Percentiles rank a stretch among this genome's conserved stretches.
phyloP scores from a whole-genome alignment of 2,329 filamentous ascomycete species.

The Colletotrichum viniferum region DNA sequence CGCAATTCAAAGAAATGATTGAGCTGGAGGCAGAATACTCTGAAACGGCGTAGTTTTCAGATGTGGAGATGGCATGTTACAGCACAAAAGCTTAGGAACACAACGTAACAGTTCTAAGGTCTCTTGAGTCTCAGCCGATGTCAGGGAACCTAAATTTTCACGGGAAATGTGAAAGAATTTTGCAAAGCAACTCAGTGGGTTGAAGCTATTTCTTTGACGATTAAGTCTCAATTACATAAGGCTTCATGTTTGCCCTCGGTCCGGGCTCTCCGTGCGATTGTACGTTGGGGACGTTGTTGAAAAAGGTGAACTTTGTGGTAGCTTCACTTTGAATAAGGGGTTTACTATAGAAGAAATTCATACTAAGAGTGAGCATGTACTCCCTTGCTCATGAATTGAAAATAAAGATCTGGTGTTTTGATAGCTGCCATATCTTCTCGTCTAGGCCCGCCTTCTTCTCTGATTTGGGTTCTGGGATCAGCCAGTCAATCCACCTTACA shows the following conservation, averaged over 20 bases:
- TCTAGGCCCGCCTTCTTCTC: not conserved
- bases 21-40: not conserved
- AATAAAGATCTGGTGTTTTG: not conserved
- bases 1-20: not conserved
- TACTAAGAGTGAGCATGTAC: not conserved
- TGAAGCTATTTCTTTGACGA: not conserved
- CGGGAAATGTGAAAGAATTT: not conserved
- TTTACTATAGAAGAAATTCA: not conserved
- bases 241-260: not conserved
- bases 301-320: not conserved
- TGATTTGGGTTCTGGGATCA: not conserved
- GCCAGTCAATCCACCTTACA: not conserved
- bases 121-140: not conserved
- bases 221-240: not conserved
- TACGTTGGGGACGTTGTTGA: not conserved
- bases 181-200: not conserved
- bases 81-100: not conserved
- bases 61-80: not conserved
- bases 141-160: not conserved
- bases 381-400: not conserved
- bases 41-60: not conserved
- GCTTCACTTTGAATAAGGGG: not conserved
- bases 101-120: not conserved
- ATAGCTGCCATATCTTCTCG: not conserved
- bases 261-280: not conserved